Percentiles rank a stretch among this genome's conserved stretches.
Conservation (phyloP, 768 basidiomycete genomes). For the Fibroporia radiculosa region DNA sequence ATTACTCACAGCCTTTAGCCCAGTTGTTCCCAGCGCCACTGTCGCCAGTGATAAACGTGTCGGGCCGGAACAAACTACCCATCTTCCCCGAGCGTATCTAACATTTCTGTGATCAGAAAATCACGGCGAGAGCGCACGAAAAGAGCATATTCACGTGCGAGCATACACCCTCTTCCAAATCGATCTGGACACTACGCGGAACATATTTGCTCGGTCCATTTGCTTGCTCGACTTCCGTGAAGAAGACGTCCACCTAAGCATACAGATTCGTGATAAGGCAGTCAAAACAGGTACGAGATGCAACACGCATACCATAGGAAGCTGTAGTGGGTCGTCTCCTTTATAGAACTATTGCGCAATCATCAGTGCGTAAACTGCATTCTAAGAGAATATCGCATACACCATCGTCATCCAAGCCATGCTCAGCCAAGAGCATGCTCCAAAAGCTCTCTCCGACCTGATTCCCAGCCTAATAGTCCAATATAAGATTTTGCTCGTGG, state of each 20-base stretch:
- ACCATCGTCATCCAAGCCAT: slow-evolving; percentile 69
- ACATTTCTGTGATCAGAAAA: background rate
- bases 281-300: too few species aligned
- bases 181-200: slow-evolving; percentile 83
- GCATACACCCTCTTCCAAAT: slow-evolving; percentile 84
- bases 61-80: slow-evolving; percentile 78
- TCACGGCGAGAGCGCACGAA: background rate
- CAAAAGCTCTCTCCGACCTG: slow-evolving; percentile 85
- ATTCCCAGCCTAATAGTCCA: slow-evolving; percentile 47
- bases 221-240: slow-evolving; percentile 53
- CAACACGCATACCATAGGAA: slow-evolving; percentile 60
- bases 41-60: slow-evolving; percentile 66
- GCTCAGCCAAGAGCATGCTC: slow-evolving; percentile 81
- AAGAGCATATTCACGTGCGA: slow-evolving; percentile 42
- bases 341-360: slow-evolving; percentile 44
- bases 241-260: slow-evolving; percentile 70
- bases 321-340: slow-evolving; percentile 68
- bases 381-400: slow-evolving; percentile 28
- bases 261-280: background rate
- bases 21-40: slow-evolving; percentile 85
- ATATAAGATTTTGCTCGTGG: background rate
- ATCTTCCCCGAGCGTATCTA: slow-evolving; percentile 63
- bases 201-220: slow-evolving; percentile 63
- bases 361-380: background rate
- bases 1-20: slow-evolving; percentile 85